Percentiles rank a stretch among this genome's conserved stretches.
Conservation (phyloP, 1,284 basidiomycete genomes). For the Boletus hoseneyae region DNA sequence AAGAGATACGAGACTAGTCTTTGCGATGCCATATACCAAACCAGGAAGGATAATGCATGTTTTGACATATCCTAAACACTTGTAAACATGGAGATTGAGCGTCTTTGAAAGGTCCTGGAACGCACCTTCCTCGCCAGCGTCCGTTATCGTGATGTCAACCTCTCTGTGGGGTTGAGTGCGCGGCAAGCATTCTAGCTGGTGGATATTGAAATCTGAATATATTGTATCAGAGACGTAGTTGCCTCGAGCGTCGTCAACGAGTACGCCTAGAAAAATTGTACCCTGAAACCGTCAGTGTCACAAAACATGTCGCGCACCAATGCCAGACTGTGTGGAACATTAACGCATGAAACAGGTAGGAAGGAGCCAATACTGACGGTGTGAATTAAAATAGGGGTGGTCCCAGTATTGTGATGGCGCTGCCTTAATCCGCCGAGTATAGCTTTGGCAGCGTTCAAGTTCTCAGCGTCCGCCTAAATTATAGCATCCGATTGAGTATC, state of each 20-base stretch:
- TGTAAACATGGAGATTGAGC: not conserved
- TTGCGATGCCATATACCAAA: conserved; percentile 33
- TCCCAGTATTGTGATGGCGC: conserved; percentile 20
- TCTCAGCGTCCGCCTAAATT: conserved; percentile 21
- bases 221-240: conserved; percentile 28
- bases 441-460: conserved; percentile 17
- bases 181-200: conserved; percentile 35
- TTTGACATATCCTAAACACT: conserved; percentile 27
- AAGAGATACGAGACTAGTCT: conserved; percentile 28
- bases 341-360: not conserved
- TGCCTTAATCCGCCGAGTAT: conserved; percentile 27
- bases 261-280: conserved; percentile 18
- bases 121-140: conserved; percentile 35
- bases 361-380: conserved; percentile 19
- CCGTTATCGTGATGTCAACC: conserved; percentile 26
- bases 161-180: conserved; percentile 34
- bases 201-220: conserved; percentile 37
- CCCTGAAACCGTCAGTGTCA: conserved; percentile 1
- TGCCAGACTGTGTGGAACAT: conserved; percentile 34
- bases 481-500: not conserved
- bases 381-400: conserved; percentile 29
- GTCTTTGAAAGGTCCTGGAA: not conserved
- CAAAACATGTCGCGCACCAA: conserved; percentile 18
- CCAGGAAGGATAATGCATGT: conserved; percentile 32
- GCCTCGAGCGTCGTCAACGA: conserved; percentile 34